These are phyloP conservation scores for Pythium brachiatum DNA, from an alignment of 352 stramenopile genomes.

Conservation along the genomic window DNA sequence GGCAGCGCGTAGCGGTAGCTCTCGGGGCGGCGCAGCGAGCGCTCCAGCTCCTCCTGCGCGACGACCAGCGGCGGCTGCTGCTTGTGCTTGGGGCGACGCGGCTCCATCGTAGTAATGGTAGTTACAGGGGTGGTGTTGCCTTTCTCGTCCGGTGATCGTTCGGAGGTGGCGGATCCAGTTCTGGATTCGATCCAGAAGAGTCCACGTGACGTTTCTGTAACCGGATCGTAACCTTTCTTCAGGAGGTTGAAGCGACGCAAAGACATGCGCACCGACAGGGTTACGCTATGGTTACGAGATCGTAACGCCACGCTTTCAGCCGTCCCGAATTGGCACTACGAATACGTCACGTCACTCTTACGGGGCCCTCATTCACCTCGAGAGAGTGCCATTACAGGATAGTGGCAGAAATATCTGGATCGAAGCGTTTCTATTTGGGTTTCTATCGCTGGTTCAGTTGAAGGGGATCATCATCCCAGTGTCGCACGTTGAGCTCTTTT, in stretches of 20 bases:
- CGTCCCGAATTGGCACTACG: too few relatives aligned
- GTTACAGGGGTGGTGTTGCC: not conserved
- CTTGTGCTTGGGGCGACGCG: slow-evolving; percentile 62
- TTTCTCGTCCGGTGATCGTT: not conserved
- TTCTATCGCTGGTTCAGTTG: slow-evolving; percentile 21
- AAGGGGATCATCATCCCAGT: slow-evolving; percentile 16
- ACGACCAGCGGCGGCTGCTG: slow-evolving; percentile 53
- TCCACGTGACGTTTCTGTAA: not conserved
- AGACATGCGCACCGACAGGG: not conserved
- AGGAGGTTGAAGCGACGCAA: not conserved
- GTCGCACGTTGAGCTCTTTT: slow-evolving; percentile 10
- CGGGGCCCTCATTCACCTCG: not conserved
- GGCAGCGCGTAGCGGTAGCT: slow-evolving; percentile 31
- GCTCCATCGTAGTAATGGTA: slow-evolving; percentile 38
- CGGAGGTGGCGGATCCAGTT: not conserved
- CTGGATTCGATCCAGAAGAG: not conserved
- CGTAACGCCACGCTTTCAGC: slow-evolving; percentile 1
- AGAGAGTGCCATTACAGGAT: not conserved
- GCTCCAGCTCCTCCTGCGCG: slow-evolving; percentile 39
- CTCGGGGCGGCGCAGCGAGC: slow-evolving; percentile 31
- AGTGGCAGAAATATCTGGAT: too few relatives aligned
- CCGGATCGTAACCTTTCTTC: not conserved
- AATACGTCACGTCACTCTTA: not conserved
- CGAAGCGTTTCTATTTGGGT: not conserved
- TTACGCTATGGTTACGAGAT: not conserved